Percentiles rank a stretch among this genome's conserved stretches.
Conservation (phyloP, 441 rosid species). For the Populus hybrid region DNA sequence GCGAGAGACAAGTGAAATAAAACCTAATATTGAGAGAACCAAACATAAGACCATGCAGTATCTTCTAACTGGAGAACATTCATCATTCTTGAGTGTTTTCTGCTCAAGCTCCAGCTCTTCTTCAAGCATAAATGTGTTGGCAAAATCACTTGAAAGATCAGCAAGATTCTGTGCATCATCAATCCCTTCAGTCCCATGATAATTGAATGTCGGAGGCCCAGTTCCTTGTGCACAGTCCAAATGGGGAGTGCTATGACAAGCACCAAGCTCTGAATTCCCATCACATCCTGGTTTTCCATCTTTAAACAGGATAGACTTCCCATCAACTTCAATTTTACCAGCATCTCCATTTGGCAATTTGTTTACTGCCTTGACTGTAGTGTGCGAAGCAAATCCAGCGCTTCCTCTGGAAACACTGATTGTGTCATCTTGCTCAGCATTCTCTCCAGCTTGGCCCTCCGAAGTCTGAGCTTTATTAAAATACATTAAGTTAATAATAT, state of each 20-base stretch:
- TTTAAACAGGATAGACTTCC: constrained; percentile 15
- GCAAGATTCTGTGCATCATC: constrained; percentile 35
- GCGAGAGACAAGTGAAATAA: not conserved
- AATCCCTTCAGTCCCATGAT: constrained; percentile 23
- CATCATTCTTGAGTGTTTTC: constrained; percentile 47
- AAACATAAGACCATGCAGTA: constrained; percentile 26
- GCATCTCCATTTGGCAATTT: constrained; percentile 19
- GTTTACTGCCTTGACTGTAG: constrained; percentile 22
- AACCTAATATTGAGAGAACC: not conserved
- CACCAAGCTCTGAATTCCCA: constrained; percentile 26
- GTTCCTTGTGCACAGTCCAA: constrained; percentile 28
- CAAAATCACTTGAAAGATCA: constrained; percentile 62
- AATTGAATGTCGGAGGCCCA: constrained; percentile 30
- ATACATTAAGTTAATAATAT: no score
- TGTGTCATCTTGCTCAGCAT: constrained; percentile 29
- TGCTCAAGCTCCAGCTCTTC: constrained; percentile 94
- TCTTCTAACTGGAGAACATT: constrained; percentile 46
- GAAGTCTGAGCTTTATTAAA: constrained; percentile 30
- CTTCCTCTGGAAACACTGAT: constrained; percentile 23
- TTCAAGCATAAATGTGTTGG: constrained; percentile 83
- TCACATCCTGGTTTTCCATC: constrained; percentile 20
- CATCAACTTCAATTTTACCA: constrained; percentile 16
- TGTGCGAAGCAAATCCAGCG: constrained; percentile 15
- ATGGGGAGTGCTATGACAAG: constrained; percentile 16
- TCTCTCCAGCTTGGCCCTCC: constrained; percentile 34